Base-by-base conservation (phyloP, 495 filamentous ascomycete species). In the Aspergillus bridgeri region DNA sequence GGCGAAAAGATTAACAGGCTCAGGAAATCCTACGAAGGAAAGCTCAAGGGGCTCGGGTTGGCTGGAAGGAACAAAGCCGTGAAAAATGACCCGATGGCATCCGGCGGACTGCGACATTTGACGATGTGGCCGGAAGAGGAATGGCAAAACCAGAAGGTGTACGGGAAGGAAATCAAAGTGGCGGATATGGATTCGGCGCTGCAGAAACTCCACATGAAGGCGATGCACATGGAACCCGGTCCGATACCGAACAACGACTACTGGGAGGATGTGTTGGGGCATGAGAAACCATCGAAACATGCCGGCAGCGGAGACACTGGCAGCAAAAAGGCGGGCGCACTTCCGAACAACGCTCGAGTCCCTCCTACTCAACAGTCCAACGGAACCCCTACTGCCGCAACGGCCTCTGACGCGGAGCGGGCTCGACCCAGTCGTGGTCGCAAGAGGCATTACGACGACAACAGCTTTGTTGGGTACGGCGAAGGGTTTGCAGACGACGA, bases 1-100 rank as follows among this genome's bases (percentile, higher is more conserved):
- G 86, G 85, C 43, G 84, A 85, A 60, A 90, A 90, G 70, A 87
- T 86, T 63, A 89, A 89, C 64, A 83, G 85, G 60, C 75, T 91
- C 29, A 75, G 88, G 54, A 90, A 90, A 66, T 88, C 86, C 17
- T 91, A 90, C 67, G 86, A 90, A 64, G 83, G 83, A 49, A 84
- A 89, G 62, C 74, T 89, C 62, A 86, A 86, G 63, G 74, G 73
- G 7, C 61, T 89, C 20, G 79, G 78, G 21, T 69, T 91, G 21
- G 77, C 86, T 22, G 88, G 88, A 21, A 81, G 81, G 52, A 85
- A 86, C 57, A 85, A 85, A 56, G 71, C 82, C 1, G 71, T 81
- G 33, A 83, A 83, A 60, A 67, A 79, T 48, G 77, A 81, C 18
- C 63, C 69, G 22, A 72, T 69, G 5, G 66, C 67, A 44, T 67